Base-by-base conservation (phyloP, 2,329 filamentous ascomycete species). In the Oidium heveae region DNA sequence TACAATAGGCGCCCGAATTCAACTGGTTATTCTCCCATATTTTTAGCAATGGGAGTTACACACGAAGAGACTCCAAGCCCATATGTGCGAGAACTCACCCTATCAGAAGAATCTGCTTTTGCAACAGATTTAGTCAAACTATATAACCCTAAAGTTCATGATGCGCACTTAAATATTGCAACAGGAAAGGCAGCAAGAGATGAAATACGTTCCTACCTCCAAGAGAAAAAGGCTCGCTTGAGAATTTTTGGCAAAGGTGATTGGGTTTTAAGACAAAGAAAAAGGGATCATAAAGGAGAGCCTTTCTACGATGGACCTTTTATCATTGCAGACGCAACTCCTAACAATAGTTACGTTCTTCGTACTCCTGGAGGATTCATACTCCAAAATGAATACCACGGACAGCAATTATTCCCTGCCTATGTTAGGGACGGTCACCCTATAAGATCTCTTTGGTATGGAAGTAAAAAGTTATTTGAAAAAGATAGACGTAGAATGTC, bases 101-200 rank as follows among this genome's bases (percentile, higher is more conserved):
- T n/a, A n/a, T n/a, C n/a, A n/a, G n/a, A n/a, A n/a, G n/a, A n/a
- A n/a, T n/a, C n/a, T n/a, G n/a, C n/a, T n/a, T n/a, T n/a, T n/a
- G n/a, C n/a, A n/a, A n/a, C n/a, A n/a, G n/a, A n/a, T n/a, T 12
- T 50, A 12, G 46, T 32, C 13, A 50, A 50, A 28, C n/a, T 50
- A 20, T 28, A 28, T 32, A 50, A 28, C 20, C 46, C 46, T 28
- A 24, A 20, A 33, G 22, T 50, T n/a, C 18, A 50, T 13, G 18
- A 50, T 24, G 46, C 18, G 18, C 46, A 22, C 46, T 22, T 50
- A 24, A 28, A 32, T 20, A 22, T 32, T 1, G 46, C 46, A 50
- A 50, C 46, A 28, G 46, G 46, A 50, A 51, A 46, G 22, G 24
- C 49, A n/a, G 49, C 49, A 34, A 51, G 49, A n/a, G 49, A 51